A percentile compares a stretch with the other conserved stretches of the same genome.
These are phyloP conservation scores for Tuber microsphaerosporum DNA, from an alignment of 495 filamentous ascomycete genomes.

Conservation along the genomic window DNA sequence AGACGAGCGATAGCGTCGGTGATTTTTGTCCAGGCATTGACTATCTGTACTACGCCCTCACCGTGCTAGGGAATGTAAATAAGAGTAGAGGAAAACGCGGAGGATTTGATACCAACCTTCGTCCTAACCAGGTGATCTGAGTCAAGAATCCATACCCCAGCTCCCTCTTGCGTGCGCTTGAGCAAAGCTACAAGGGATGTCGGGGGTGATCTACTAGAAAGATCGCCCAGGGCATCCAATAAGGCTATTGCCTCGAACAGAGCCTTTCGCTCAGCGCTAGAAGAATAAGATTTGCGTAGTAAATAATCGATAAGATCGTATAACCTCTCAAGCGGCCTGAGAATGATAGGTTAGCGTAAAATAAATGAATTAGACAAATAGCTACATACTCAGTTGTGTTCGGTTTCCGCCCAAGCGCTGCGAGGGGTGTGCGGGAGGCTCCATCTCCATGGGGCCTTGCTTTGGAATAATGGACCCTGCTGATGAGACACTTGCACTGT, in stretches of 20 bases:
- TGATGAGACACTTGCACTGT: not conserved
- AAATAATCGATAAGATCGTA: slow-evolving; percentile 51
- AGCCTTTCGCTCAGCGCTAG: slow-evolving; percentile 23
- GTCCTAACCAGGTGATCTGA: slow-evolving; percentile 30
- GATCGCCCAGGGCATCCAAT: slow-evolving; percentile 38
- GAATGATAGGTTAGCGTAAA: slow-evolving; percentile 15
- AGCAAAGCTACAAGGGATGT: slow-evolving; percentile 43
- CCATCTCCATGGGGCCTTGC: slow-evolving; percentile 5
- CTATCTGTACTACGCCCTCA: not conserved
- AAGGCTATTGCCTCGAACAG: slow-evolving; percentile 35
- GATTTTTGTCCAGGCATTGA: slow-evolving; percentile 23
- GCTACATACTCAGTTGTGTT: slow-evolving; percentile 32
- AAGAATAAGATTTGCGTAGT: slow-evolving; percentile 47
- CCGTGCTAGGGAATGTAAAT: slow-evolving; percentile 3
- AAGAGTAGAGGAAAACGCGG: not conserved
- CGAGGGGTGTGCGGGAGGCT: slow-evolving; percentile 15
- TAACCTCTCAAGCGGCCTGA: slow-evolving; percentile 52
- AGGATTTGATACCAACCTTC: slow-evolving; percentile 17
- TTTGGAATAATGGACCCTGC: slow-evolving; percentile 28
- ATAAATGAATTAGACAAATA: slow-evolving; percentile 4
- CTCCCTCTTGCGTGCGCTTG: slow-evolving; percentile 53
- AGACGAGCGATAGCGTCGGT: slow-evolving; percentile 23
- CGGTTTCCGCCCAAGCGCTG: slow-evolving; percentile 12
- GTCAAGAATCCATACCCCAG: slow-evolving; percentile 59
- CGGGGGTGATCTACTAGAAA: slow-evolving; percentile 43